Evolutionary conservation across 768 basidiomycete species (phyloP), one percentile per base, ranked within the genome.

Genomic region (Lentinula lateritia): DNA sequence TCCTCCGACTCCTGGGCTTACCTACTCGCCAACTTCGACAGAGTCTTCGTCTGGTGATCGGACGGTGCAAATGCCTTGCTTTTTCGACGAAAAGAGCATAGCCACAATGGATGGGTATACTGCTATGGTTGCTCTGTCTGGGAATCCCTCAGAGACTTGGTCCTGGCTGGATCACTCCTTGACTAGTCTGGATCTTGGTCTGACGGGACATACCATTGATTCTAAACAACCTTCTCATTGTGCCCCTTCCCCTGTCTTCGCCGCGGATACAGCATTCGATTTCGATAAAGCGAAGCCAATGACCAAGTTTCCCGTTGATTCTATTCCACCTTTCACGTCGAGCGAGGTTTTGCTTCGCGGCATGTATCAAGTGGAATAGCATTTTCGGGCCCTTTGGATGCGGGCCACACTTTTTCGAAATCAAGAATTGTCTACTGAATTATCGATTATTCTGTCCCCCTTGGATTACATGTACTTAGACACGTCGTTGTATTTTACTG

Each of bases 11-110:
- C 86, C 86, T 0, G 74, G 77, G 18, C 80, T 88, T 42, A 80
- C 76, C 10, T 82, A 83, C 54, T 87, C 86, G 0, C 86, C 86
- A 0, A 80, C 83, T 1, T 80, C 85, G 3, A 85, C 84, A 0
- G 84, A 83, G 60, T 86, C 82, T 7, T 81, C 81, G 5, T 72
- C 78, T 52, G 80, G 80, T 42, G 84, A 85, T 64, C 78, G 78
- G 23, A 86, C 83, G 0, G 74, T 85, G 23, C 85, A 86, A 65
- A 81, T 85, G 80, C 71, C 78, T 15, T 76, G 72, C 0, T 84
- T 84, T 61, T 71, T 78, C 66, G 84, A 86, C 62, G 78, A 58
- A 16, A 59, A 78, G 42, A 67, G 68, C 41, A 71, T 73, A 67
- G 66, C 65, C 13, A 50, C 66, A 38, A 56, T 63, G 32, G 50